These are phyloP conservation scores for Amoebophrya sp. DNA, from an alignment of 169 alveolate genomes.

Conservation along the genomic window DNA sequence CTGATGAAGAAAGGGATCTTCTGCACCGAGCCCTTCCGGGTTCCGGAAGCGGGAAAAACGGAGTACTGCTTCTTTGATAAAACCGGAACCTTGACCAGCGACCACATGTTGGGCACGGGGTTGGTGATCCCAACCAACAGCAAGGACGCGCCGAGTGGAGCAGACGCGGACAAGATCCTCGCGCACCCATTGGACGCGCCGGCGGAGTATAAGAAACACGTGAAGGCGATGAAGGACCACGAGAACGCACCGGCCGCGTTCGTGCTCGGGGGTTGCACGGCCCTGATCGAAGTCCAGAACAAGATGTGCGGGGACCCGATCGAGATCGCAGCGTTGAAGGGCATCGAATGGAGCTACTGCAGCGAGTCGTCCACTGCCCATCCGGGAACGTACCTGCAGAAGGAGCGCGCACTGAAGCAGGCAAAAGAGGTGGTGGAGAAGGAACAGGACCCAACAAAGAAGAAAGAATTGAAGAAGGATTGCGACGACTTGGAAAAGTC, in stretches of 20 bases:
- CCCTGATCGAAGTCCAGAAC: constrained; percentile 45
- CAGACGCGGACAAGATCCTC: not conserved
- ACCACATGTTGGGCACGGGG: constrained; percentile 48
- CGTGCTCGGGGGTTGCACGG: not conserved
- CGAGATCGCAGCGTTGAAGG: constrained; percentile 21
- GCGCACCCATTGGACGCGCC: not conserved
- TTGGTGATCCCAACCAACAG: constrained; percentile 24
- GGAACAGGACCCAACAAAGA: constrained; percentile 35
- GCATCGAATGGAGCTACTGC: constrained; percentile 41
- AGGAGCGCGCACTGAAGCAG: not conserved
- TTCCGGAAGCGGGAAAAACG: constrained; percentile 82
- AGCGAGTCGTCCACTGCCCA: constrained; percentile 37
- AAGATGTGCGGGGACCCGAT: constrained; percentile 48
- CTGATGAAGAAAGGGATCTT: constrained; percentile 80
- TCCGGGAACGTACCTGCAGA: constrained; percentile 37
- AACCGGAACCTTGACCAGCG: constrained; percentile 92
- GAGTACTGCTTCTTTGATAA: constrained; percentile 91
- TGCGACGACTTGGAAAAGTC: not conserved
- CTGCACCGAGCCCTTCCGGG: constrained; percentile 96
- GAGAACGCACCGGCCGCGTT: not conserved
- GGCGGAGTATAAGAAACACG: not conserved
- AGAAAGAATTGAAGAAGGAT: constrained; percentile 39
- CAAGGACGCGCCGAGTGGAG: not conserved
- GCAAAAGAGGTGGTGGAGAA: constrained; percentile 37
- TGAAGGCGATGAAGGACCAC: not conserved